Evolutionary conservation across 495 filamentous ascomycete species (phyloP).

Genomic region (Schizothecium vesticola): DNA sequence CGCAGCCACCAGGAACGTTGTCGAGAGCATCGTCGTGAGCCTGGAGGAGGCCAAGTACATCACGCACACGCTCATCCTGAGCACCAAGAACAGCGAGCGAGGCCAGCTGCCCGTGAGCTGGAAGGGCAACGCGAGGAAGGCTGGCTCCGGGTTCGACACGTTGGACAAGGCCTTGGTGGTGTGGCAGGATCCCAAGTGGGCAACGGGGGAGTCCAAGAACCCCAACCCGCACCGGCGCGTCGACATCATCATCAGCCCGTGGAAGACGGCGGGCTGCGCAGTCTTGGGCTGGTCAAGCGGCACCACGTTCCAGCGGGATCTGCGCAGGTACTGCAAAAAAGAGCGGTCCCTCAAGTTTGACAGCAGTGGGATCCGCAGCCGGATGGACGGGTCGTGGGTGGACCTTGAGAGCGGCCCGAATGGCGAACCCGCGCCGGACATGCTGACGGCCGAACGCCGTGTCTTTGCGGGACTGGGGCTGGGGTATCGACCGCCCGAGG

Average conservation of each 20-base stretch:
- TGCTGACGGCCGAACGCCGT: conserved; percentile 67
- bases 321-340: conserved; percentile 74
- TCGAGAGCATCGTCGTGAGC: conserved; percentile 60
- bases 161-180: conserved; percentile 90
- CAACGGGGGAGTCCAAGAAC: conserved; percentile 46
- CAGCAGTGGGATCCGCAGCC: conserved; percentile 74
- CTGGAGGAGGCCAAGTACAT: conserved; percentile 67
- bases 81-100: conserved; percentile 59
- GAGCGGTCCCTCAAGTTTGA: conserved; percentile 77
- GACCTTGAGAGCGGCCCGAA: conserved; percentile 48
- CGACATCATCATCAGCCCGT: conserved; percentile 89
- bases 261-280: conserved; percentile 82
- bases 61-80: conserved; percentile 74
- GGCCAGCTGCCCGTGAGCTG: conserved; percentile 59
- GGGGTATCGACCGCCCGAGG: conserved; percentile 63
- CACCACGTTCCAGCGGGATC: conserved; percentile 83
- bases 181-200: conserved; percentile 76
- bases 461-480: conserved; percentile 78
- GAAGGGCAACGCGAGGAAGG: conserved; percentile 36
- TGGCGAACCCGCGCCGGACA: conserved; percentile 43
- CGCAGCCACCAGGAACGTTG: conserved; percentile 55
- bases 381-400: conserved; percentile 58
- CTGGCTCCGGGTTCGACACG: conserved; percentile 65
- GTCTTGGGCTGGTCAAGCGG: conserved; percentile 85
- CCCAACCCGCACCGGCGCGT: conserved; percentile 77